phyloP scores from a whole-genome alignment of 305 asterid species.

The Caryopteris hybrid region DNA sequence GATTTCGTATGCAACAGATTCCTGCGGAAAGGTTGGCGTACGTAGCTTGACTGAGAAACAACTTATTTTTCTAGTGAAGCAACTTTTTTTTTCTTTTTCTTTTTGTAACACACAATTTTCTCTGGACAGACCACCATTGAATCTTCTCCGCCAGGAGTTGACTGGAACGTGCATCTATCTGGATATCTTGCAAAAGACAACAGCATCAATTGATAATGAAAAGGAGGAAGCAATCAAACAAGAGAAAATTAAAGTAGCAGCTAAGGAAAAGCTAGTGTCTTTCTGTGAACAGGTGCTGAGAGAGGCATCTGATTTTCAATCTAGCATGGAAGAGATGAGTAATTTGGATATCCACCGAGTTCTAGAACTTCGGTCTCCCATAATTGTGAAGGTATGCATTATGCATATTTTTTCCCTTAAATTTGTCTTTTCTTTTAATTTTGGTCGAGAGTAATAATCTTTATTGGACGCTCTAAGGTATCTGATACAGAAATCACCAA shows the following conservation, averaged over 20 bases:
- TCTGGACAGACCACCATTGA: conserved; percentile 76
- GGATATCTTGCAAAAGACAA: conserved; percentile 84
- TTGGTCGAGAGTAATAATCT: background rate
- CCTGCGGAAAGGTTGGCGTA: conserved; percentile 73
- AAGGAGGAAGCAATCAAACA: conserved; percentile 41
- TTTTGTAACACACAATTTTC: conserved; percentile 12
- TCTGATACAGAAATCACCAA: background rate
- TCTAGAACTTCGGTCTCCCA: conserved; percentile 84
- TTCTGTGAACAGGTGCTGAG: conserved; percentile 85
- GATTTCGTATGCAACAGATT: conserved; percentile 76
- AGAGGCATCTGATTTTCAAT: conserved; percentile 90
- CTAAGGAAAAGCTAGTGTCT: conserved; percentile 79
- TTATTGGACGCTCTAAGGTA: too few relatives aligned
- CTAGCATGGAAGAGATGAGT: conserved; percentile 65
- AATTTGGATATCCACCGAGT: conserved; percentile 85
- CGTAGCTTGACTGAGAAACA: background rate
- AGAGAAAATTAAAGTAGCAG: conserved; percentile 62
- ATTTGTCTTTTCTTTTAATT: background rate
- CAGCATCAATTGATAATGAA: conserved; percentile 30
- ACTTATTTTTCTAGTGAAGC: background rate
- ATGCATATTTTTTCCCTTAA: background rate
- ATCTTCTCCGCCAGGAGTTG: conserved; percentile 96
- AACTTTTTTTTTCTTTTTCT: conserved; percentile 22
- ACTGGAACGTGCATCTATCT: conserved; percentile 88
- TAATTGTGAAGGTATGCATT: conserved; percentile 75